A percentile compares a stretch with the other conserved stretches of the same genome.
Evolutionary conservation across 176 grass and related monocot species (phyloP).

Genomic region (Cocos nucifera): DNA sequence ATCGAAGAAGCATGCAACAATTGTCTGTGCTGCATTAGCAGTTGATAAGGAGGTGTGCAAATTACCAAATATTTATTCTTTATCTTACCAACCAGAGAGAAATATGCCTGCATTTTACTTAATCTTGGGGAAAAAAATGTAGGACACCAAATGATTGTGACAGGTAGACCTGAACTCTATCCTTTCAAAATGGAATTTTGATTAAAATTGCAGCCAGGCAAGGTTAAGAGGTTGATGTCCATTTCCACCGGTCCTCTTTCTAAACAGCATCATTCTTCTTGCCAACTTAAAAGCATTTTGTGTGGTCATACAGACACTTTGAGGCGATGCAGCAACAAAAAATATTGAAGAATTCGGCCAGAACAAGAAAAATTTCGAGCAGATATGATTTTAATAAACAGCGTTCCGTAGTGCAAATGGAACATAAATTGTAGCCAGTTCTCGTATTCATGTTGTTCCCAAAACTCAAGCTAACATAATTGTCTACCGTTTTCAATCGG

Average conservation of each 20-base stretch:
- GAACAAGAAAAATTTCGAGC: not conserved
- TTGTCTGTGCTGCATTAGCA: slow-evolving; percentile 40
- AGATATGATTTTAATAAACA: too few relatives aligned
- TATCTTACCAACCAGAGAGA: not conserved
- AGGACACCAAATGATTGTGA: too few relatives aligned
- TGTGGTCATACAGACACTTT: slow-evolving; percentile 30
- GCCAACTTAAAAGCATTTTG: not conserved
- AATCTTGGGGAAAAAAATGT: too few relatives aligned
- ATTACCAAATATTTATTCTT: not conserved
- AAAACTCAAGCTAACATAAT: too few relatives aligned
- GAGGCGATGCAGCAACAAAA: slow-evolving; percentile 69
- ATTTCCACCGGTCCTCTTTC: slow-evolving; percentile 28
- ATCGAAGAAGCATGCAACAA: slow-evolving; percentile 37
- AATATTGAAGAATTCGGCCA: slow-evolving; percentile 58
- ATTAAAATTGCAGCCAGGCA: slow-evolving; percentile 75
- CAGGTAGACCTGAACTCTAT: too few relatives aligned
- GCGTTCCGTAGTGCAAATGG: too few relatives aligned
- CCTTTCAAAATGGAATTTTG: not conserved
- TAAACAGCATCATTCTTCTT: not conserved
- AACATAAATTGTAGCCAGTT: too few relatives aligned
- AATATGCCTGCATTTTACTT: too few relatives aligned
- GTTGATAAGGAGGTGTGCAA: slow-evolving; percentile 61
- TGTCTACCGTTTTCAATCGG: too few relatives aligned
- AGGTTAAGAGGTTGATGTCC: slow-evolving; percentile 65
- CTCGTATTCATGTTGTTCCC: too few relatives aligned